Evolutionary conservation across 208 protist species (phyloP).

Genomic region (Trichomonas gallinae): DNA sequence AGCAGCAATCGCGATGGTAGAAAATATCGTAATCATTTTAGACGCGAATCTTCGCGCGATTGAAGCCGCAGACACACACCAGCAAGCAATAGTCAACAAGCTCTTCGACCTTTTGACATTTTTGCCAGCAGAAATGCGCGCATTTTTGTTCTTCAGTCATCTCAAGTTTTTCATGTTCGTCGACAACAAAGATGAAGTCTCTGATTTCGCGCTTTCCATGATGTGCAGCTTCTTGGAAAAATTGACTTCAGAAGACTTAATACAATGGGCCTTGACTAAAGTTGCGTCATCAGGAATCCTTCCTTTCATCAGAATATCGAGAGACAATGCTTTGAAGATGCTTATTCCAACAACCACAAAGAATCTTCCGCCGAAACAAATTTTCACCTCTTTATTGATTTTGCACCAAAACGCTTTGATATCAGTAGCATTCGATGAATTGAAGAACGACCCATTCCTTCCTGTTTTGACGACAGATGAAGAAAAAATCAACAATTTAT

Average conservation of each 20-base stretch:
- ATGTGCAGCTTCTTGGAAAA: neutral
- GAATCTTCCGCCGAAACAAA: neutral
- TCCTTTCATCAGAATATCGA: neutral
- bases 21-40: neutral
- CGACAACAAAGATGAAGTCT: neutral
- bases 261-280: neutral
- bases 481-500: neutral
- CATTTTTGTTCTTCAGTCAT: neutral
- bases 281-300: neutral
- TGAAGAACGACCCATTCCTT: neutral
- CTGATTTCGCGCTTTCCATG: neutral
- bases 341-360: neutral
- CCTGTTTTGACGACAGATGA: neutral
- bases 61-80: neutral
- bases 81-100: neutral
- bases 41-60: neutral
- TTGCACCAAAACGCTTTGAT: neutral
- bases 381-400: neutral
- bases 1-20: neutral
- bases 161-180: neutral
- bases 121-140: neutral
- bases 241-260: neutral
- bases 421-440: neutral
- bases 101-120: neutral
- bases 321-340: neutral